Percentiles rank a stretch among this genome's conserved stretches.
These are phyloP conservation scores for Citeromyces nyonsensis DNA, from an alignment of 805 yeast species.

Conservation along the genomic window DNA sequence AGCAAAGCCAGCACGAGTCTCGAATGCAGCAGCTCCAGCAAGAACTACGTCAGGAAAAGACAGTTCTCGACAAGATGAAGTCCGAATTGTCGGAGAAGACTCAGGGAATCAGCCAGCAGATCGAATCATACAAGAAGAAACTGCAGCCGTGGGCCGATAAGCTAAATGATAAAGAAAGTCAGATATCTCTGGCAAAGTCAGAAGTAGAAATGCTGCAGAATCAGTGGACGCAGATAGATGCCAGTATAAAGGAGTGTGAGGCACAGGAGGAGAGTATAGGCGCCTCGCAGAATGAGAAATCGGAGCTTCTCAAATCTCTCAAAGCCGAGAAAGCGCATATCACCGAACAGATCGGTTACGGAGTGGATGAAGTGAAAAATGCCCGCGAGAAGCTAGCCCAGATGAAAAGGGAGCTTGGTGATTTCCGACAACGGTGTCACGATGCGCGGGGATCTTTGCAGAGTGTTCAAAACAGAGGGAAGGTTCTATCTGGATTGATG, in stretches of 20 bases:
- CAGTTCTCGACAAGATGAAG: conserved; percentile 46
- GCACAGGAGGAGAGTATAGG: conserved; percentile 17
- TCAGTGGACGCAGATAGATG: conserved; percentile 23
- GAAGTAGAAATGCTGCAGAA: conserved; percentile 43
- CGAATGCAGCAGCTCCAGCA: conserved; percentile 29
- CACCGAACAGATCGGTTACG: conserved; percentile 36
- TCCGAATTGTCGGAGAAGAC: conserved; percentile 62
- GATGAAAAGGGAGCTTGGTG: conserved; percentile 35
- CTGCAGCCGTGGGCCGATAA: conserved; percentile 76
- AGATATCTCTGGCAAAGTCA: conserved; percentile 47
- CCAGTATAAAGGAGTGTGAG: conserved; percentile 28
- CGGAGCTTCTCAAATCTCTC: conserved; percentile 25
- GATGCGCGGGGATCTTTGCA: conserved; percentile 52
- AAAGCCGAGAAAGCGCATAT: conserved; percentile 32
- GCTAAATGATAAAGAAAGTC: conserved; percentile 45
- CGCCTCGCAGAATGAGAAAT: conserved; percentile 31
- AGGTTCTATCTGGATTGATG: conserved; percentile 54
- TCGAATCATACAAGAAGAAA: conserved; percentile 44
- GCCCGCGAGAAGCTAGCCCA: conserved; percentile 33
- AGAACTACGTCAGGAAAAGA: conserved; percentile 35
- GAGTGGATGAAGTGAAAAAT: conserved; percentile 35
- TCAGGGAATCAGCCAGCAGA: conserved; percentile 44
- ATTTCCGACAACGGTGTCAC: conserved; percentile 42
- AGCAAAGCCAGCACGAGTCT: conserved; percentile 22
- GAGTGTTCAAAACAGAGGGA: conserved; percentile 49